Base-by-base conservation (phyloP, 1,284 basidiomycete genomes). In the Sutorius eximius region DNA sequence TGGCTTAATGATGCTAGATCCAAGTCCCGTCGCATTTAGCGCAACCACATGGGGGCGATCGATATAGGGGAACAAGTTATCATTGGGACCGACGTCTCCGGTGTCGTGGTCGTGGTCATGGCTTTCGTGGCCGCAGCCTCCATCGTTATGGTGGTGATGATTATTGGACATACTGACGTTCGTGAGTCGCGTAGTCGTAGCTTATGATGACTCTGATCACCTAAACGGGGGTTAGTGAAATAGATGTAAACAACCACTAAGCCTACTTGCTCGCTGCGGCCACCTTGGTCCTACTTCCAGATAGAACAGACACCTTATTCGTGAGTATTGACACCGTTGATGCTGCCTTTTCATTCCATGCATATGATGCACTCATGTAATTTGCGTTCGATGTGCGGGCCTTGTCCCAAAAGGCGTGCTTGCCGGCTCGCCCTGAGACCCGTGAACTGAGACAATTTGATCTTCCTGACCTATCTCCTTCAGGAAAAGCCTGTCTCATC, bases 341-440 rank as follows among this genome's bases (percentile, higher is more conserved):
- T 20, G 3, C 18, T 36, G 1, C 12, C 6, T 49, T 50, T 34
- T 46, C 41, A 41, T 49, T 46, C 59, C 13, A 47, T 56, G 37
- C 33, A 59, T 49, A 75, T 80, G 86, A 87, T 89, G 86, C 62
- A 77, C 72, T 69, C 57, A 76, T 75, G 87, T 89, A 89, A 89
- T 89, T 89, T 89, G 87, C 87, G 87, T 89, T 89, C 86, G 87
- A 71, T 73, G 67, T 76, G 69, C 72, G 71, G 67, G 65, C 75
- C 77, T 75, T 76, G 79, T 65, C 75, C 77, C 81, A 85, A 88
- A 88, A 80, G 85, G 82, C 73, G 71, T 76, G 80, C 86, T 77
- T 76, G 87, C 87, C 87, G 75, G 85, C 81, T 78, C 66, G 73
- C 77, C 80, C 85, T 87, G 86, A 79, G 80, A 77, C 61, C 67